phyloP scores from a whole-genome alignment of 306 rosid genomes.

The Dryas drummondii region DNA sequence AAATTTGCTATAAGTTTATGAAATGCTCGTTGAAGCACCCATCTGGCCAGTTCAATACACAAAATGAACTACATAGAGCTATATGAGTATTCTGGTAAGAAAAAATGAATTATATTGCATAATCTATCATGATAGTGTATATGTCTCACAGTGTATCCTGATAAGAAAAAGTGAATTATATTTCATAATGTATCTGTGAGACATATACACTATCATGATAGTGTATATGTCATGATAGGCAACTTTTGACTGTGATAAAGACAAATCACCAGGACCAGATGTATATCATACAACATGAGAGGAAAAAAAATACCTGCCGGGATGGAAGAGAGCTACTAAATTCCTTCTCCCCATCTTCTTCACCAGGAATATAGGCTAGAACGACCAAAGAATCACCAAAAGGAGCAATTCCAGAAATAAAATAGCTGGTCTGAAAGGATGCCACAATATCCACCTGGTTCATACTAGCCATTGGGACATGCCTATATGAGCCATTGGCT shows the following conservation, averaged over 20 bases:
- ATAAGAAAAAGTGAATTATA: background rate
- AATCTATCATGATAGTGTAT: background rate
- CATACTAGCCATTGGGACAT: conserved; percentile 61
- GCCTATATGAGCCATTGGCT: conserved; percentile 63
- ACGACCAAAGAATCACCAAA: conserved; percentile 94
- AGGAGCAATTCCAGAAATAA: conserved; percentile 93
- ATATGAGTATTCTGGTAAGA: too few relatives aligned
- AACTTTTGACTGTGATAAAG: too few relatives aligned
- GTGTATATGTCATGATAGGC: too few relatives aligned
- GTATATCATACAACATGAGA: conserved; percentile 21
- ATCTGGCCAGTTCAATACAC: too few relatives aligned
- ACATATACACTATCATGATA: background rate
- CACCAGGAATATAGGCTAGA: conserved; percentile 89
- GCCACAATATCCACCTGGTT: conserved; percentile 94
- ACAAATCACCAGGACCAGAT: background rate
- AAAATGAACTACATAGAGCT: too few relatives aligned
- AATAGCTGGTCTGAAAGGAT: conserved; percentile 87
- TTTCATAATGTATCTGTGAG: background rate
- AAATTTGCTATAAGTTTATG: background rate
- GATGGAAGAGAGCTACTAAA: conserved; percentile 76
- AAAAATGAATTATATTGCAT: background rate
- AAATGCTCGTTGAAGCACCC: too few relatives aligned
- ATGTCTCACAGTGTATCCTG: too few relatives aligned
- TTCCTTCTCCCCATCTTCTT: conserved; percentile 81
- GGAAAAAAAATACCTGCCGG: conserved; percentile 56